Evolutionary conservation across 331 rosid genomes (phyloP).

Genomic region (Ulmus americana): DNA sequence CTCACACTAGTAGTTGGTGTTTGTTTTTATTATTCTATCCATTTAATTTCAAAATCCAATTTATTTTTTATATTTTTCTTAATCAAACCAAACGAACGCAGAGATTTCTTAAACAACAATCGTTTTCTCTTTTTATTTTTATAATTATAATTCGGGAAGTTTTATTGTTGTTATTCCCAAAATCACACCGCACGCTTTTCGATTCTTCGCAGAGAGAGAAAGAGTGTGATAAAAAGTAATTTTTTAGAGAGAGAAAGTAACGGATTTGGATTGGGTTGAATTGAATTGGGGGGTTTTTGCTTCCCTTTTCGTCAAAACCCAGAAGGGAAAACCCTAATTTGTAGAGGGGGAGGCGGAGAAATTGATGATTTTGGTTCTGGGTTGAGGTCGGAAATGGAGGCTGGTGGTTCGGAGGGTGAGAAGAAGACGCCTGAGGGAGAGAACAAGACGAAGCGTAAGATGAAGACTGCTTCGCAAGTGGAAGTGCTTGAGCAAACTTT

Average conservation of each 20-base stretch:
- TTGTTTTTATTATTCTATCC: constrained; percentile 9
- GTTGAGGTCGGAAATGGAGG: constrained; percentile 43
- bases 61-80: constrained; percentile 16
- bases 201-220: constrained; percentile 33
- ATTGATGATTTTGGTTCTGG: neutral
- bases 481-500: constrained; percentile 60
- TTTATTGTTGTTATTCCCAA: constrained; percentile 38
- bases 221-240: neutral
- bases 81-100: constrained; percentile 1
- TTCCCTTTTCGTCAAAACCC: neutral
- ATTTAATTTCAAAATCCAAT: constrained; percentile 33
- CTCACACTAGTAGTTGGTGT: constrained; percentile 20
- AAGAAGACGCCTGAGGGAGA: constrained; percentile 44
- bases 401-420: constrained; percentile 46
- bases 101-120: neutral
- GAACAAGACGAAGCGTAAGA: constrained; percentile 61
- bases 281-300: neutral
- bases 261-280: neutral
- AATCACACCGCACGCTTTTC: constrained; percentile 41
- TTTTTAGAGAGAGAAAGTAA: neutral
- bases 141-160: constrained; percentile 22
- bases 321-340: constrained; percentile 2
- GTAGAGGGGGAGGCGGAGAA: neutral
- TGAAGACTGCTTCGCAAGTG: constrained; percentile 65
- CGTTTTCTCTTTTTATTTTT: neutral